Conservation (phyloP, 2,329 filamentous ascomycete species). For the Claviceps sp. region DNA sequence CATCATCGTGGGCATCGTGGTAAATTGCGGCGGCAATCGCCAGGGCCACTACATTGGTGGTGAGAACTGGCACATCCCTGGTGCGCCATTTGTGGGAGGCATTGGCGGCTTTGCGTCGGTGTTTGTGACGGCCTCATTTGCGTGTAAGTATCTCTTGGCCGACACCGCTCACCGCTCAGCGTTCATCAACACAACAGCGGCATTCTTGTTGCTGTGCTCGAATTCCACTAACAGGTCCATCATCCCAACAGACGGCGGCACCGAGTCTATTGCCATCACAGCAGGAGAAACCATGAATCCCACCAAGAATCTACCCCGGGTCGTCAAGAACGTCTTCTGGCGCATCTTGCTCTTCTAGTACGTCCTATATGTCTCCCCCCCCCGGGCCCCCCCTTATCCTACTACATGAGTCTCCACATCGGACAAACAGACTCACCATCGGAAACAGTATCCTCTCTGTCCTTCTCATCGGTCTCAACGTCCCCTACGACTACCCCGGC, state of each 20-base stretch:
- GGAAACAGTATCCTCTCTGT: constrained; percentile 20
- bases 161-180: too few species aligned
- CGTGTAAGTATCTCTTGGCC: constrained; percentile 28
- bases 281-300: constrained; percentile 54
- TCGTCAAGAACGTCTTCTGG: constrained; percentile 54
- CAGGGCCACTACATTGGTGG: constrained; percentile 42
- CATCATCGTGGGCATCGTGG: constrained; percentile 46
- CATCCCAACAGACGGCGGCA: constrained; percentile 29
- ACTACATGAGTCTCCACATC: neutral
- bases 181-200: too few species aligned
- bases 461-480: constrained; percentile 39
- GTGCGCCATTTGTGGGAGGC: constrained; percentile 50
- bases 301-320: constrained; percentile 43
- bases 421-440: neutral
- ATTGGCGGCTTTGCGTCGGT: constrained; percentile 51
- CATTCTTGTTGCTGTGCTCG: too few species aligned
- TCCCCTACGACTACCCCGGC: constrained; percentile 36
- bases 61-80: constrained; percentile 42
- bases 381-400: neutral
- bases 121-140: constrained; percentile 42
- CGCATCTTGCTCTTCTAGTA: constrained; percentile 41
- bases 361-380: neutral
- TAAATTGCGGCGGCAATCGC: constrained; percentile 38
- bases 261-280: constrained; percentile 52
- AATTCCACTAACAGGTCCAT: too few species aligned